These are phyloP conservation scores for Plasmodium chabaudi DNA, from an alignment of 169 alveolate genomes.

Conservation along the genomic window DNA sequence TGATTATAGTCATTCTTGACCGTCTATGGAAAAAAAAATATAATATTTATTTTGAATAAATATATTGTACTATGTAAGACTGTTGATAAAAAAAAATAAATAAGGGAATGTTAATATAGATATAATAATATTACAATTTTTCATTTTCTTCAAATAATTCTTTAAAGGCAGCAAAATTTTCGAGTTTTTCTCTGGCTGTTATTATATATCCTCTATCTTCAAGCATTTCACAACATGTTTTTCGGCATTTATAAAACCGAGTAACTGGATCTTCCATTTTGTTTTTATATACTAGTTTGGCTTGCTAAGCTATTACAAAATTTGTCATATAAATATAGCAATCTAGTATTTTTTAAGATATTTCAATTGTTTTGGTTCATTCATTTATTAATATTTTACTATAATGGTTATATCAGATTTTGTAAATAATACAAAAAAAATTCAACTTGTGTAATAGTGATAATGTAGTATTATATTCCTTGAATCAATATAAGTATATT, in stretches of 20 bases:
- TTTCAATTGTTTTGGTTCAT: too few species aligned
- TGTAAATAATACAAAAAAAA: too few species aligned
- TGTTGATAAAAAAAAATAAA: constrained; percentile 1
- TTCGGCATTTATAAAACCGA: constrained; percentile 90
- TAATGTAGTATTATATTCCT: too few species aligned
- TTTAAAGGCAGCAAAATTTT: constrained; percentile 88
- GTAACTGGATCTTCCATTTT: constrained; percentile 91
- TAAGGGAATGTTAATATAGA: neutral
- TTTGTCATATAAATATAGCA: too few species aligned
- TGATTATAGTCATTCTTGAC: constrained; percentile 89
- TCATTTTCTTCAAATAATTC: constrained; percentile 87
- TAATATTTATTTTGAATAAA: neutral
- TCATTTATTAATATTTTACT: too few species aligned
- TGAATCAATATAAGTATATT: too few species aligned
- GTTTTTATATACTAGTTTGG: neutral
- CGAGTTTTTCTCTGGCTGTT: constrained; percentile 88
- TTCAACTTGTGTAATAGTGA: too few species aligned
- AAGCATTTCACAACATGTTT: constrained; percentile 93
- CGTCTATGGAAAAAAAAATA: constrained; percentile 79
- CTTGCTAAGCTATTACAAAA: too few species aligned
- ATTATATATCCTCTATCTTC: constrained; percentile 93
- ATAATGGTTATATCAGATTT: too few species aligned
- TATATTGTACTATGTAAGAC: neutral
- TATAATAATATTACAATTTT: constrained; percentile 68
- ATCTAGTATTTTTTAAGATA: too few species aligned